phyloP scores from a whole-genome alignment of 306 rosid genomes.

The Vigna reflexopilosa region DNA sequence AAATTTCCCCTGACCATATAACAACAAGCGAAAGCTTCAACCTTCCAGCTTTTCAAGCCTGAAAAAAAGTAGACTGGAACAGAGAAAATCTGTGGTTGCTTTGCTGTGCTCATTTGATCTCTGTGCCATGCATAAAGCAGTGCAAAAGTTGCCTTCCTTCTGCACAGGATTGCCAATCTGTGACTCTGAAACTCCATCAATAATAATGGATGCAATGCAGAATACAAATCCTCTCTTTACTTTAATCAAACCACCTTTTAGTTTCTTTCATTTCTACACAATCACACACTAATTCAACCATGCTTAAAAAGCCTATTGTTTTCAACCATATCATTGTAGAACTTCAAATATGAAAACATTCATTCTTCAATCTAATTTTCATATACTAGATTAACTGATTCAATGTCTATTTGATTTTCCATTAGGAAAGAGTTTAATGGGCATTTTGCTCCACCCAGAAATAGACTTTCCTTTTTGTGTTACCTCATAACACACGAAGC shows the following conservation, averaged over 20 bases:
- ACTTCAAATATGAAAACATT: neutral
- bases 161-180: constrained; percentile 18
- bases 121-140: constrained; percentile 32
- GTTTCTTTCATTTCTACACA: neutral
- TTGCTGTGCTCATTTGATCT: constrained; percentile 12
- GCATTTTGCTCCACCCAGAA: neutral
- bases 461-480: too few species aligned
- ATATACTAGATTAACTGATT: neutral
- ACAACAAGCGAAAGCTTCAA: constrained; percentile 21
- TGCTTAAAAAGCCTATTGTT: neutral
- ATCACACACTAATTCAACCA: neutral
- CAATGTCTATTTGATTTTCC: neutral
- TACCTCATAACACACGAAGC: too few species aligned
- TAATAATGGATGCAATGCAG: neutral
- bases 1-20: neutral
- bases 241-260: neutral
- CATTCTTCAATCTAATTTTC: neutral
- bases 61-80: constrained; percentile 19
- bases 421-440: neutral
- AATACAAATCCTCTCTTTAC: neutral
- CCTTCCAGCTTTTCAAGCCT: constrained; percentile 10
- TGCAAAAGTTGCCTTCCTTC: constrained; percentile 7
- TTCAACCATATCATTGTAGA: neutral
- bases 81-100: neutral
- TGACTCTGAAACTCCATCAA: neutral